Evolutionary conservation across 2,329 filamentous ascomycete species (phyloP).

Genomic region (Emergomyces africanus): DNA sequence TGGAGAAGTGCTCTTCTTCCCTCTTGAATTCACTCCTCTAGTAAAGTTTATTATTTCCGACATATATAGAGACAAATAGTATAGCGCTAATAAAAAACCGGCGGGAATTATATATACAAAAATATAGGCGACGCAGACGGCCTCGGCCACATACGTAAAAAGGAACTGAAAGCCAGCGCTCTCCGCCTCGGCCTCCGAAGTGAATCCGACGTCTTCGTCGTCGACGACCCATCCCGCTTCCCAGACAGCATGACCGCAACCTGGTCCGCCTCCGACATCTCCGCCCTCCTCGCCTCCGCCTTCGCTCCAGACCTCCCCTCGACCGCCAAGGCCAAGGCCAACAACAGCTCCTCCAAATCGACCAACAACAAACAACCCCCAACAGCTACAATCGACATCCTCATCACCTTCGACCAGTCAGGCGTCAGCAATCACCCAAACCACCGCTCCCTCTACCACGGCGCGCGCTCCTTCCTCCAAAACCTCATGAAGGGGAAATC

Average conservation of each 20-base stretch:
- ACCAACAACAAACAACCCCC: slow-evolving; percentile 36
- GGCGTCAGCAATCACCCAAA: slow-evolving; percentile 88
- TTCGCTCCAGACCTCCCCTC: slow-evolving; percentile 55
- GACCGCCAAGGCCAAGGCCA: slow-evolving; percentile 13
- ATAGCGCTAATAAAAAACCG: background rate
- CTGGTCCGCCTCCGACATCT: slow-evolving; percentile 62
- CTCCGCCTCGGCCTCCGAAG: slow-evolving; percentile 59
- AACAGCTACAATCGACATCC: slow-evolving; percentile 54
- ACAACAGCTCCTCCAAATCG: slow-evolving; percentile 13
- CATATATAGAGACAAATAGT: background rate
- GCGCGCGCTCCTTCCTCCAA: slow-evolving; percentile 60
- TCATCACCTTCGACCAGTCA: slow-evolving; percentile 77
- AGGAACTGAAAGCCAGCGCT: slow-evolving; percentile 72
- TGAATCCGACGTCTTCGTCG: slow-evolving; percentile 70
- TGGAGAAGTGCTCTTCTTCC: background rate
- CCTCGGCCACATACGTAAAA: slow-evolving; percentile 67
- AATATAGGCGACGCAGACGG: slow-evolving; percentile 66
- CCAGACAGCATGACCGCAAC: slow-evolving; percentile 74
- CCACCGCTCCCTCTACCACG: slow-evolving; percentile 78
- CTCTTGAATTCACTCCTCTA: background rate
- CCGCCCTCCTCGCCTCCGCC: slow-evolving; percentile 54
- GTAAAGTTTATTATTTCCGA: background rate
- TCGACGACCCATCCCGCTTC: slow-evolving; percentile 64
- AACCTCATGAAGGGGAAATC: slow-evolving; percentile 49
- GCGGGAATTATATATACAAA: background rate